Percentiles rank a stretch among this genome's conserved stretches.
These are phyloP conservation scores for Lyophyllum atratum DNA, from an alignment of 768 basidiomycete species.

Conservation along the genomic window DNA sequence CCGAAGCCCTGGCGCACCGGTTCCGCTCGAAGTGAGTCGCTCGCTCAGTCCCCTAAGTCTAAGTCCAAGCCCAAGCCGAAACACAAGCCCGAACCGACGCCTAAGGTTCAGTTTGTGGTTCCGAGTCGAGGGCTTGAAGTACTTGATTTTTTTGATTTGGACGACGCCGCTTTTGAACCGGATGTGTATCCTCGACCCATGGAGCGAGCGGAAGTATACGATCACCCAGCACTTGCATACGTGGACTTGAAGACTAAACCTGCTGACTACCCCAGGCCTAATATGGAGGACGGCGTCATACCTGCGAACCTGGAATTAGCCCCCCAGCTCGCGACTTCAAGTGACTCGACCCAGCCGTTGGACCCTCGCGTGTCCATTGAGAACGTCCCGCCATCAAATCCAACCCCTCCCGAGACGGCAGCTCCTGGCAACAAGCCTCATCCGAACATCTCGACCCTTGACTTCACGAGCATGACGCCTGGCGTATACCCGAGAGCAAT, in stretches of 20 bases:
- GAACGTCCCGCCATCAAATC: neutral
- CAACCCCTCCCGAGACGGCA: neutral
- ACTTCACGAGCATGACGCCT: too few relatives aligned
- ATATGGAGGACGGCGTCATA: neutral
- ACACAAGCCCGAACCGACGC: neutral
- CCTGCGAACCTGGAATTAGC: neutral
- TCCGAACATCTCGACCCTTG: too few relatives aligned
- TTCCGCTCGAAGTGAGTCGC: neutral
- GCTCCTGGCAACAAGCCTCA: neutral
- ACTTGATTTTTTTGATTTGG: neutral
- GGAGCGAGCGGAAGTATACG: neutral
- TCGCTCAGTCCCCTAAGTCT: neutral
- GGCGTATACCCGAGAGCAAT: conserved; percentile 1
- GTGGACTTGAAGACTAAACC: neutral
- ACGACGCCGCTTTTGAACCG: neutral
- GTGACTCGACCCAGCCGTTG: neutral
- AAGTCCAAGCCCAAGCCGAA: neutral
- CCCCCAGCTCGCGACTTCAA: too few relatives aligned
- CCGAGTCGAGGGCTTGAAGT: neutral
- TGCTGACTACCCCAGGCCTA: neutral
- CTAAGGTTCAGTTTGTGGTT: neutral
- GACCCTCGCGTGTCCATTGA: neutral
- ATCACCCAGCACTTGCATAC: neutral
- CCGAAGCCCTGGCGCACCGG: neutral
- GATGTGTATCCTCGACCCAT: neutral